Evolutionary conservation across 805 yeast genomes (phyloP).

Genomic region (Ogataea nonfermentans): DNA sequence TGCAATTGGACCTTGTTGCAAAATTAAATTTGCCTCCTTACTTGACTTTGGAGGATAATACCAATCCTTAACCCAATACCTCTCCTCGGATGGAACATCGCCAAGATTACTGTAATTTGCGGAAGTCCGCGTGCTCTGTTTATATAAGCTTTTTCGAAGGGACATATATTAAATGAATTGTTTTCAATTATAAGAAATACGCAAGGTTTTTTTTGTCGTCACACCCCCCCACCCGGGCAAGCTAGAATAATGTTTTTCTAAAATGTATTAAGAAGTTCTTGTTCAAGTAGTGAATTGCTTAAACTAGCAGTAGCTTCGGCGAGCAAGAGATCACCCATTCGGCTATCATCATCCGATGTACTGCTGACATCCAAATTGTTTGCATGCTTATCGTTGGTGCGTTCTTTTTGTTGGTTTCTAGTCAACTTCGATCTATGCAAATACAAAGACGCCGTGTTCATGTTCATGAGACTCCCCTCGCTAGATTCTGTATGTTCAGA

Average conservation of each 20-base stretch:
- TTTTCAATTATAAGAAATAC: conserved; percentile 20
- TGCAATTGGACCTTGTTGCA: conserved; percentile 10
- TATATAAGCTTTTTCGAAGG: conserved; percentile 35
- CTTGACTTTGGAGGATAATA: conserved; percentile 32
- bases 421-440: conserved; percentile 24
- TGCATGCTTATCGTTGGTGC: not conserved
- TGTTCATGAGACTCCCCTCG: conserved; percentile 7
- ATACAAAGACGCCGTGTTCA: conserved; percentile 21
- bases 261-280: conserved; percentile 27
- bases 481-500: not conserved
- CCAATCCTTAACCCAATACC: conserved; percentile 34
- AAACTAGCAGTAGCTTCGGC: conserved; percentile 26
- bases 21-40: conserved; percentile 11
- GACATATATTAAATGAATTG: conserved; percentile 35
- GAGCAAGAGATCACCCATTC: conserved; percentile 14
- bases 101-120: conserved; percentile 20
- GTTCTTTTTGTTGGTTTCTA: not conserved
- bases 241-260: conserved; percentile 4
- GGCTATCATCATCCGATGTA: not conserved
- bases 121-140: conserved; percentile 31
- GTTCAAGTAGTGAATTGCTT: conserved; percentile 28
- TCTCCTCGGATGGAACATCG: conserved; percentile 22
- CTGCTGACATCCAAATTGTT: not conserved
- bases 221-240: not conserved
- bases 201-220: not conserved